These are phyloP conservation scores for Pseudocohnilembus persalinus DNA, from an alignment of 169 alveolate species.

Conservation along the genomic window DNA sequence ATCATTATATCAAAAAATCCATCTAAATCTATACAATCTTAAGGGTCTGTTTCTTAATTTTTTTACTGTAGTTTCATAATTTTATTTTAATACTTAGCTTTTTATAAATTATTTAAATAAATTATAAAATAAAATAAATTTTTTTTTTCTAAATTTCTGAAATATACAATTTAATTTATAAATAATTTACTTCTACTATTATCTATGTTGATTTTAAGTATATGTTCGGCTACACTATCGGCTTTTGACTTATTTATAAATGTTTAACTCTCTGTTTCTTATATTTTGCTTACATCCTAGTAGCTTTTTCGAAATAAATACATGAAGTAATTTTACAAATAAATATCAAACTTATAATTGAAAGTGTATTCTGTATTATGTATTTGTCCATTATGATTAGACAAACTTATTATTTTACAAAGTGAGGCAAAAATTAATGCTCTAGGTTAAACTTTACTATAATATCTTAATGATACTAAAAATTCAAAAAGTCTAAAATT, in stretches of 20 bases:
- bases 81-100: not conserved
- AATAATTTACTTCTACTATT: not conserved
- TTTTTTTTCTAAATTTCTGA: not conserved
- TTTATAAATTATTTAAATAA: too few species aligned
- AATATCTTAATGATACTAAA: conserved; percentile 7
- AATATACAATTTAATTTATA: not conserved
- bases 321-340: conserved; percentile 4
- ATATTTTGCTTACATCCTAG: not conserved
- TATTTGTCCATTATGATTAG: not conserved
- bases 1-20: conserved; percentile 4
- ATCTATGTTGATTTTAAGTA: not conserved
- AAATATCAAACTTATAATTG: conserved; percentile 17
- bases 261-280: not conserved
- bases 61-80: not conserved
- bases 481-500: conserved; percentile 2
- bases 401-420: not conserved
- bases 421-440: conserved; percentile 6
- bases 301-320: not conserved
- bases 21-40: conserved; percentile 17
- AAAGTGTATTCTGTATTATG: not conserved
- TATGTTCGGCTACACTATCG: not conserved
- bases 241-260: not conserved
- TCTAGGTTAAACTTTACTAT: conserved; percentile 7
- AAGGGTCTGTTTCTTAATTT: not conserved
- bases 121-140: too few species aligned